A percentile compares a stretch with the other conserved stretches of the same genome.
These are phyloP conservation scores for Pseudogymnoascus sp. DNA, from an alignment of 2,329 filamentous ascomycete species.

Conservation along the genomic window DNA sequence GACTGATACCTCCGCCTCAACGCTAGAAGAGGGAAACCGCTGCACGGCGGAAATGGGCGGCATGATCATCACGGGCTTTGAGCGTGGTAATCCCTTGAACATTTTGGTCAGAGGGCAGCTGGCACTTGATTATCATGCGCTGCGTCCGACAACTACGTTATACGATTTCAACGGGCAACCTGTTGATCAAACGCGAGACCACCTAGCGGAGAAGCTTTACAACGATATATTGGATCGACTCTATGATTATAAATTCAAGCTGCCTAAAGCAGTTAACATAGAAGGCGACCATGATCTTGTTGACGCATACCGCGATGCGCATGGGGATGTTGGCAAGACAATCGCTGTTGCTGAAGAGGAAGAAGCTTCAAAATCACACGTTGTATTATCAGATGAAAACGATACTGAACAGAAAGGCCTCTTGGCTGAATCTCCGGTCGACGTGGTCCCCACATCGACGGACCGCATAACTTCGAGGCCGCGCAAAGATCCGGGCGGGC, in stretches of 20 bases:
- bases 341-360: conserved; percentile 68
- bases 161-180: conserved; percentile 76
- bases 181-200: conserved; percentile 71
- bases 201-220: conserved; percentile 81
- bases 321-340: conserved; percentile 58
- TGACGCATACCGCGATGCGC: conserved; percentile 71
- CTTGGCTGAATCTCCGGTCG: conserved; percentile 23
- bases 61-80: conserved; percentile 96
- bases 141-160: conserved; percentile 74
- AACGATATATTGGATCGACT: conserved; percentile 91
- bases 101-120: conserved; percentile 85
- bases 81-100: conserved; percentile 89
- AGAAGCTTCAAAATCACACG: conserved; percentile 49
- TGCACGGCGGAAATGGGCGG: conserved; percentile 94
- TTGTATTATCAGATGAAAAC: background rate
- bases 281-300: conserved; percentile 78
- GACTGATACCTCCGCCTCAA: conserved; percentile 42
- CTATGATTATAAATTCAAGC: conserved; percentile 80
- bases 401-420: conserved; percentile 9
- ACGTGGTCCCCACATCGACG: conserved; percentile 55
- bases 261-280: conserved; percentile 59
- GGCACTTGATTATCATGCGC: conserved; percentile 72
- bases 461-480: conserved; percentile 64
- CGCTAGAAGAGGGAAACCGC: conserved; percentile 46
- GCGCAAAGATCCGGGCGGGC: conserved; percentile 61